Evolutionary conservation across 495 filamentous ascomycete species (phyloP).

Genomic region (Xylaria sp.): DNA sequence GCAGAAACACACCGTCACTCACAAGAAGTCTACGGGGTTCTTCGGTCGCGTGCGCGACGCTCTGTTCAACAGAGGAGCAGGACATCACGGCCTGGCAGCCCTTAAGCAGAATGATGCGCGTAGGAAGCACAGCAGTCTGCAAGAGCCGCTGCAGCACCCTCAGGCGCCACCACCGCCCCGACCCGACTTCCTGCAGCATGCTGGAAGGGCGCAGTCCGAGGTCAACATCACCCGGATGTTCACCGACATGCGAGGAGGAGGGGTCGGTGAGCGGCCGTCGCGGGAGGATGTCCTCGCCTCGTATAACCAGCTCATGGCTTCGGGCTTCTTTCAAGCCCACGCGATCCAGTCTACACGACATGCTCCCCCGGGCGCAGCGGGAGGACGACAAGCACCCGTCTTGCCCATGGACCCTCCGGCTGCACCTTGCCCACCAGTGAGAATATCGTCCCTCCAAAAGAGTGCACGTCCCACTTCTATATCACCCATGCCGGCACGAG

Average conservation of each 20-base stretch:
- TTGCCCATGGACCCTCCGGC: constrained; percentile 30
- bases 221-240: constrained; percentile 34
- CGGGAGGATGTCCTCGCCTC: constrained; percentile 54
- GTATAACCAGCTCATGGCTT: constrained; percentile 52
- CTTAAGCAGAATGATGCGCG: constrained; percentile 27
- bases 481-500: constrained; percentile 13
- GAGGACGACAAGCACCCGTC: constrained; percentile 30
- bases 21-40: constrained; percentile 41
- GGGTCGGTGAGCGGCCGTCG: constrained; percentile 43
- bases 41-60: constrained; percentile 39
- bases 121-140: constrained; percentile 38
- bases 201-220: constrained; percentile 40
- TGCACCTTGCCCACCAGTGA: constrained; percentile 30
- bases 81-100: constrained; percentile 2
- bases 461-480: constrained; percentile 20
- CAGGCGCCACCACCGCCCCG: constrained; percentile 24
- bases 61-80: constrained; percentile 28
- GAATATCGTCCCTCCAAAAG: constrained; percentile 28
- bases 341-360: constrained; percentile 57
- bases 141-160: constrained; percentile 31
- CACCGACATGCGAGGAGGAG: constrained; percentile 21
- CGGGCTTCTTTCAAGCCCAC: constrained; percentile 56
- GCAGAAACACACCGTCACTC: constrained; percentile 28
- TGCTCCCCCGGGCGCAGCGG: constrained; percentile 30
- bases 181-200: constrained; percentile 33